Conservation (phyloP, 345 rosid genomes). For the Abelmoschus esculentus region DNA sequence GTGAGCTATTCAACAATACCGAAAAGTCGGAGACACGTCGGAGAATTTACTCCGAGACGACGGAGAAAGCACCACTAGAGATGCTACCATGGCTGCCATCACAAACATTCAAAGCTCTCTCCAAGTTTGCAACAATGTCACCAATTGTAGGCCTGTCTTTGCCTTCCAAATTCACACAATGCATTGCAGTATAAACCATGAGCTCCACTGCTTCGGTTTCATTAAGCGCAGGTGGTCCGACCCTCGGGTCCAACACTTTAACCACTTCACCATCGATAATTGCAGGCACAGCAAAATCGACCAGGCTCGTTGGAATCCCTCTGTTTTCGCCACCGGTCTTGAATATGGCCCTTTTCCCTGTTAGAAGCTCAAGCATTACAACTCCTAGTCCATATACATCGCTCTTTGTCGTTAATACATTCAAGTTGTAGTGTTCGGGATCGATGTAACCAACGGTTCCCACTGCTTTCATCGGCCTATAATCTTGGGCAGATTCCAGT, state of each 20-base stretch:
- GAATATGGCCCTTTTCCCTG: slow-evolving; percentile 70
- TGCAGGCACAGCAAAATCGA: slow-evolving; percentile 58
- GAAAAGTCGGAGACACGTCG: neutral
- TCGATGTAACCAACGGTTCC: slow-evolving; percentile 93
- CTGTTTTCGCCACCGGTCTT: slow-evolving; percentile 30
- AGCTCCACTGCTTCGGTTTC: slow-evolving; percentile 84
- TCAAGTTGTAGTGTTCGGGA: slow-evolving; percentile 74
- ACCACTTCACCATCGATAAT: slow-evolving; percentile 39
- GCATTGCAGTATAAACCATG: slow-evolving; percentile 69
- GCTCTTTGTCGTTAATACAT: slow-evolving; percentile 71
- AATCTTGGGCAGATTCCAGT: slow-evolving; percentile 39
- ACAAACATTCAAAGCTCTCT: slow-evolving; percentile 56
- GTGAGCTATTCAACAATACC: neutral
- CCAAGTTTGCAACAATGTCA: slow-evolving; percentile 62
- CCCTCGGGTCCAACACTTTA: slow-evolving; percentile 52
- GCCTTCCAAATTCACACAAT: slow-evolving; percentile 68
- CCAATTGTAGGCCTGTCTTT: slow-evolving; percentile 58
- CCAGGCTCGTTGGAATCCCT: slow-evolving; percentile 46
- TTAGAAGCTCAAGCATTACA: slow-evolving; percentile 66
- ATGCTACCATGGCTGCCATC: slow-evolving; percentile 76
- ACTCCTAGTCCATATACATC: slow-evolving; percentile 92
- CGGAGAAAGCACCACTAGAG: slow-evolving; percentile 50
- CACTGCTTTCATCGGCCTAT: slow-evolving; percentile 55
- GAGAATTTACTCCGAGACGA: slow-evolving; percentile 39
- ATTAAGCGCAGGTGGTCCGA: slow-evolving; percentile 40